Percentiles rank a stretch among this genome's conserved stretches.
These are phyloP conservation scores for Claviceps maximensis DNA, from an alignment of 2,329 filamentous ascomycete species.

Conservation along the genomic window DNA sequence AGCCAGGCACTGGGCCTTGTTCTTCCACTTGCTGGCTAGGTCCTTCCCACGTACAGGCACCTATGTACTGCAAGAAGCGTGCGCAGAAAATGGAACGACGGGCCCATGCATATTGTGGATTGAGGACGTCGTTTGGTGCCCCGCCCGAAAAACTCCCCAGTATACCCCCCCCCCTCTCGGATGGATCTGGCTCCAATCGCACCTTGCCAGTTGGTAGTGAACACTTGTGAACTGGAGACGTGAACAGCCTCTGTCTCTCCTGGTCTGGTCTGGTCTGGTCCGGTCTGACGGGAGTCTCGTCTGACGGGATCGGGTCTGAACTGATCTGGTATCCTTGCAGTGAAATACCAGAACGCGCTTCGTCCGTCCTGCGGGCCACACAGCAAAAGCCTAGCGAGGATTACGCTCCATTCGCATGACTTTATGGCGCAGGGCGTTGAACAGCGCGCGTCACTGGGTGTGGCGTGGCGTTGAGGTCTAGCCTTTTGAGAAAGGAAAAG, in stretches of 20 bases:
- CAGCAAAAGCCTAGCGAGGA: not conserved
- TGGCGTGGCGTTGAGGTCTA: slow-evolving; percentile 1
- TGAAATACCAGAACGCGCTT: not conserved
- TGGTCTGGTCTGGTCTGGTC: too few relatives aligned
- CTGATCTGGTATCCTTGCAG: too few relatives aligned
- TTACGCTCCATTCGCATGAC: not conserved
- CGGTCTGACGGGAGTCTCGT: too few relatives aligned
- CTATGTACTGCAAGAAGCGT: too few relatives aligned
- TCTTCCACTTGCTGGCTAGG: too few relatives aligned
- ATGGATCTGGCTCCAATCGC: not conserved
- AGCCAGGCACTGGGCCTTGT: too few relatives aligned
- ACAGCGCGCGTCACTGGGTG: slow-evolving; percentile 1
- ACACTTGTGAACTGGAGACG: not conserved
- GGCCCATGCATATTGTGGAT: not conserved
- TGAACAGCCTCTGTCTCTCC: not conserved
- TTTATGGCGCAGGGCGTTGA: not conserved
- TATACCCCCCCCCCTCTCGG: not conserved
- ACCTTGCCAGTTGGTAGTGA: not conserved
- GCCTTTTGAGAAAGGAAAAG: not conserved
- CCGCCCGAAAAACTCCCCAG: not conserved
- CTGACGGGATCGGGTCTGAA: too few relatives aligned
- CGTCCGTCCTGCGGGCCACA: not conserved
- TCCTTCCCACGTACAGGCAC: too few relatives aligned
- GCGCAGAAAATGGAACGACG: not conserved
- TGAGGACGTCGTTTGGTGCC: not conserved